Evolutionary conservation across 352 stramenopile genomes (phyloP).

Genomic region (Globisporangium middletonii): DNA sequence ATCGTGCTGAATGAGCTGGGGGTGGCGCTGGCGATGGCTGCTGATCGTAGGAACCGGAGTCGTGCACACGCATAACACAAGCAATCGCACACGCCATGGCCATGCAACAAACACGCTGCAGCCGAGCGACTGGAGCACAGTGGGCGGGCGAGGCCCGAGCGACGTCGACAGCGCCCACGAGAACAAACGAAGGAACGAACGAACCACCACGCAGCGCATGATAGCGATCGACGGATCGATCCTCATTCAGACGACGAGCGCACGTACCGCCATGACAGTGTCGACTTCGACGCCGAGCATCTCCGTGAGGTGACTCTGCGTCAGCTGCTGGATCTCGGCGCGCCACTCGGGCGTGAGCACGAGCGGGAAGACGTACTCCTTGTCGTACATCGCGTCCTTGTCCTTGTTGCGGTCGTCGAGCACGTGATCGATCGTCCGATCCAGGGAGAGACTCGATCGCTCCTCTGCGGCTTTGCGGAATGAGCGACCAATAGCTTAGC

Average conservation of each 20-base stretch:
- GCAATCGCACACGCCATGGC: slow-evolving; percentile 8
- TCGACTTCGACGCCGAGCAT: slow-evolving; percentile 82
- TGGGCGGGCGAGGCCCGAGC: no score
- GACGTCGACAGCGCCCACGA: not conserved
- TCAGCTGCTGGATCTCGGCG: slow-evolving; percentile 41
- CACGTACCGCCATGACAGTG: slow-evolving; percentile 79
- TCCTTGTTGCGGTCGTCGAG: no score
- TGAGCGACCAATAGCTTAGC: no score
- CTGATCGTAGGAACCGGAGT: no score
- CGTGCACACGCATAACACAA: slow-evolving; percentile 2
- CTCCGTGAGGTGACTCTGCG: slow-evolving; percentile 55
- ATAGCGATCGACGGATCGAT: not conserved
- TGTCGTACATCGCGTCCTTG: slow-evolving; percentile 16
- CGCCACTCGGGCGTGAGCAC: slow-evolving; percentile 52
- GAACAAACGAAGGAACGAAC: not conserved
- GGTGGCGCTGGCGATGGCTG: not conserved
- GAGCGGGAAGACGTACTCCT: slow-evolving; percentile 58
- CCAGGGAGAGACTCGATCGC: no score
- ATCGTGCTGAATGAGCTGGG: not conserved
- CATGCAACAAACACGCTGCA: slow-evolving; percentile 5
- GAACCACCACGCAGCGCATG: not conserved
- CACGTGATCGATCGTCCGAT: no score
- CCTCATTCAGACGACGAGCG: not conserved
- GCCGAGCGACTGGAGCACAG: not conserved
- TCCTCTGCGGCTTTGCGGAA: no score